These are phyloP conservation scores for Dioscorea zingiberensis DNA, from an alignment of 106 monocot species.

Conservation along the genomic window DNA sequence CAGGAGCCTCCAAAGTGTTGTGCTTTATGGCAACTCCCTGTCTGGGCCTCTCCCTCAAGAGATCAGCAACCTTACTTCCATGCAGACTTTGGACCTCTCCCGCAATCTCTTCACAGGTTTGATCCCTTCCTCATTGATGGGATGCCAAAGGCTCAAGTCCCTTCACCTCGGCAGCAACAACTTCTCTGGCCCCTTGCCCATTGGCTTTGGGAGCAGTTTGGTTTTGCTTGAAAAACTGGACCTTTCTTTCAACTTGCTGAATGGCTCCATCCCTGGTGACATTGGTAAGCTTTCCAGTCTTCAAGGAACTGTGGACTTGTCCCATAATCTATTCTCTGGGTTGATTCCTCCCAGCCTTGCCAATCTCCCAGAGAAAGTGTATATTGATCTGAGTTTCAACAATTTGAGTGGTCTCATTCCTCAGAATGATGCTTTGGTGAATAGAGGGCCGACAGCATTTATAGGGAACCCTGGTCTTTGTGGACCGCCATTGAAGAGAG, in stretches of 20 bases:
- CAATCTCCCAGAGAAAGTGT: slow-evolving; percentile 78
- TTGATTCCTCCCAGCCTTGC: slow-evolving; percentile 68
- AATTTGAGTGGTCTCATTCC: slow-evolving; percentile 77
- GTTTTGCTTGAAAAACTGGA: slow-evolving; percentile 48
- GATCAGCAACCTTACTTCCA: slow-evolving; percentile 34
- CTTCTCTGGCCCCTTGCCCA: slow-evolving; percentile 40
- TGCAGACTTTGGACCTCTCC: slow-evolving; percentile 60
- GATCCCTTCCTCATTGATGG: slow-evolving; percentile 30
- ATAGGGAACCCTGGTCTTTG: slow-evolving; percentile 80
- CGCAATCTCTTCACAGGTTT: slow-evolving; percentile 37
- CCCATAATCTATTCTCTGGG: slow-evolving; percentile 84
- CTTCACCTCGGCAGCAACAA: slow-evolving; percentile 45
- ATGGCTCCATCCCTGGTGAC: slow-evolving; percentile 55
- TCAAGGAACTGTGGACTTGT: slow-evolving; percentile 61
- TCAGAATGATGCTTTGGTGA: slow-evolving; percentile 68
- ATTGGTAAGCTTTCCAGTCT: slow-evolving; percentile 69
- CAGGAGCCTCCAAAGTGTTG: slow-evolving; percentile 41
- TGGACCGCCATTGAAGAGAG: slow-evolving; percentile 76
- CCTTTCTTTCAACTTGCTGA: slow-evolving; percentile 65
- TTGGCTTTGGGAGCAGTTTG: slow-evolving; percentile 48
- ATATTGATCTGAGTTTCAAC: slow-evolving; percentile 81
- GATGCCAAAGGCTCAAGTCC: slow-evolving; percentile 32
- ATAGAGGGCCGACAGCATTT: slow-evolving; percentile 84
- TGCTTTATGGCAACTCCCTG: slow-evolving; percentile 42
- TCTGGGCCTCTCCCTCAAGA: slow-evolving; percentile 39